Evolutionary conservation across 805 yeast species (phyloP).

Genomic region (Monosporozyma aerobia): DNA sequence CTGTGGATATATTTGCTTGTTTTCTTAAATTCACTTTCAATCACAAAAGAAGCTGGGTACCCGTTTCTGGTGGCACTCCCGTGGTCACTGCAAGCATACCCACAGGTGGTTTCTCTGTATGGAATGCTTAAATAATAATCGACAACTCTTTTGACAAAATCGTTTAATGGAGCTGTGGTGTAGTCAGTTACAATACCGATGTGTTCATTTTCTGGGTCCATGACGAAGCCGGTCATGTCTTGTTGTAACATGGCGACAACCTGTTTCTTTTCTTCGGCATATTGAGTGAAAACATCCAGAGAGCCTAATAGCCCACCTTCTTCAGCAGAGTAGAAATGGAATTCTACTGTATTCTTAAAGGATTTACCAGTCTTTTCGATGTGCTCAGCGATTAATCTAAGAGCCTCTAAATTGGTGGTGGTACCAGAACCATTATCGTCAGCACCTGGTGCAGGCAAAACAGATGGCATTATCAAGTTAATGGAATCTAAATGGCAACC

Average conservation of each 20-base stretch:
- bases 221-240: constrained; percentile 84
- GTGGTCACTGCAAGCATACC: constrained; percentile 92
- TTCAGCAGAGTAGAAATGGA: constrained; percentile 93
- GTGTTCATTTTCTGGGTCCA: constrained; percentile 45
- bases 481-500: constrained; percentile 89
- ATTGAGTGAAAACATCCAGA: constrained; percentile 52
- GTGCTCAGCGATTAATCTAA: constrained; percentile 46
- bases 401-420: constrained; percentile 64
- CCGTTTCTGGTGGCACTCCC: constrained; percentile 78
- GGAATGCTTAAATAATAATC: constrained; percentile 57
- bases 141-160: constrained; percentile 54
- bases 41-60: constrained; percentile 73
- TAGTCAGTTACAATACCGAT: constrained; percentile 77
- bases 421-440: constrained; percentile 93
- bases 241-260: constrained; percentile 86
- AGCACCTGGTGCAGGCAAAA: constrained; percentile 81
- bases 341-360: constrained; percentile 72
- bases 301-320: constrained; percentile 90
- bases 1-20: constrained; percentile 69
- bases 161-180: constrained; percentile 45
- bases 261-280: constrained; percentile 37
- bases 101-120: constrained; percentile 69
- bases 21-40: constrained; percentile 62
- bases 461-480: constrained; percentile 59
- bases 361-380: constrained; percentile 26